These are phyloP conservation scores for Novymonas esmeraldas DNA, from an alignment of 208 protist species.

Conservation along the genomic window DNA sequence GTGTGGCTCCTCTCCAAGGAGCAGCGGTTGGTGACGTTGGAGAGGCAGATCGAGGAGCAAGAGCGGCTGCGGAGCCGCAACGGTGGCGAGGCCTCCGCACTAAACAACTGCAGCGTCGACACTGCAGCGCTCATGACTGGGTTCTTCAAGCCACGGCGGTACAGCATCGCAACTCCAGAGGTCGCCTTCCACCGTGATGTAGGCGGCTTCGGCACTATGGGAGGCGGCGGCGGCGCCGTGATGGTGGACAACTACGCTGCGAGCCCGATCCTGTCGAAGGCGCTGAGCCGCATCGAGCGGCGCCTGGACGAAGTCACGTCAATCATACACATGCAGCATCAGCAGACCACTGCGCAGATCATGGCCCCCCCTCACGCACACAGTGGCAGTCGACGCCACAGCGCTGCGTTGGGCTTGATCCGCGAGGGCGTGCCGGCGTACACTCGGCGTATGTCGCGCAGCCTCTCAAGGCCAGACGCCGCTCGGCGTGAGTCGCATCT, in stretches of 20 bases:
- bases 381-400: slow-evolving; percentile 23
- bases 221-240: slow-evolving; percentile 6
- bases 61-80: slow-evolving; percentile 32
- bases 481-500: slow-evolving; percentile 22
- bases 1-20: slow-evolving; percentile 81
- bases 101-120: slow-evolving; percentile 50
- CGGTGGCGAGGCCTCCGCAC: slow-evolving; percentile 23
- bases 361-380: slow-evolving; percentile 1
- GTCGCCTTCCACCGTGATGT: slow-evolving; percentile 15
- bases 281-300: slow-evolving; percentile 66
- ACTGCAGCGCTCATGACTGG: slow-evolving; percentile 55
- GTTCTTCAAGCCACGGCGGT: slow-evolving; percentile 56
- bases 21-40: slow-evolving; percentile 59
- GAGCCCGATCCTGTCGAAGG: slow-evolving; percentile 53
- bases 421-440: slow-evolving; percentile 17
- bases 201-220: slow-evolving; percentile 6
- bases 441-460: slow-evolving; percentile 19
- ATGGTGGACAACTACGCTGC: slow-evolving; percentile 23
- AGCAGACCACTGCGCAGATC: slow-evolving; percentile 3
- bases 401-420: slow-evolving; percentile 14
- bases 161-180: slow-evolving; percentile 8
- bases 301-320: slow-evolving; percentile 73
- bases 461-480: slow-evolving; percentile 23
- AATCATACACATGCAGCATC: slow-evolving; percentile 57
- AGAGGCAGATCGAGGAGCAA: slow-evolving; percentile 71